These are phyloP conservation scores for Hermanozyma aechmeae DNA, from an alignment of 805 yeast species.

Conservation along the genomic window DNA sequence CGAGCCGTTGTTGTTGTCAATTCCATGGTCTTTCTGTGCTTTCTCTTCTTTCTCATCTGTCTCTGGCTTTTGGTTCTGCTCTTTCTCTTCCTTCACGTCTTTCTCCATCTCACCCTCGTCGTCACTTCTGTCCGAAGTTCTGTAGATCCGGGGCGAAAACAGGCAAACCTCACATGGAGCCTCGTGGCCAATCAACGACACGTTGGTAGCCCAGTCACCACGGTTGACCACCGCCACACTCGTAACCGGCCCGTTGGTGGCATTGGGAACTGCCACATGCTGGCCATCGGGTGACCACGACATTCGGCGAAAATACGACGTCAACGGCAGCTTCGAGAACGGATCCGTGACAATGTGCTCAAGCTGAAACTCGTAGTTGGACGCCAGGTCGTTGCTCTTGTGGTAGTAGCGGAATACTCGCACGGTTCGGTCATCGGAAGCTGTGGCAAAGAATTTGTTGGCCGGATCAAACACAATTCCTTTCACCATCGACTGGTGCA, in stretches of 20 bases:
- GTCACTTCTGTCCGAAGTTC: conserved; percentile 16
- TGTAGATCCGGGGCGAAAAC: conserved; percentile 63
- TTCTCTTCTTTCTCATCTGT: conserved; percentile 5
- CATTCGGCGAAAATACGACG: conserved; percentile 78
- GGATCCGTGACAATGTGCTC: conserved; percentile 82
- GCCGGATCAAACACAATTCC: conserved; percentile 98
- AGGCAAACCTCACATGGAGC: conserved; percentile 77
- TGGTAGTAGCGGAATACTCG: conserved; percentile 80
- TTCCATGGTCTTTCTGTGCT: conserved; percentile 10
- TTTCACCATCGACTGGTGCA: conserved; percentile 91
- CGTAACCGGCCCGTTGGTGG: conserved; percentile 74
- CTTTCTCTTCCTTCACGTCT: conserved; percentile 5
- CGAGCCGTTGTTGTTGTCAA: conserved; percentile 14
- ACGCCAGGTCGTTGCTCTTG: conserved; percentile 36
- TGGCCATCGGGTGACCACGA: conserved; percentile 94
- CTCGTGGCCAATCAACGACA: conserved; percentile 73
- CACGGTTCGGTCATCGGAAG: conserved; percentile 90
- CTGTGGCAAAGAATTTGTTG: conserved; percentile 92
- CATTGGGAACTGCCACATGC: conserved; percentile 78
- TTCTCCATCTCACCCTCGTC: too few relatives aligned
- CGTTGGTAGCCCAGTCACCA: conserved; percentile 72
- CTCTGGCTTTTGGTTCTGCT: conserved; percentile 8
- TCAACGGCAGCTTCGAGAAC: conserved; percentile 79
- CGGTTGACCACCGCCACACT: conserved; percentile 65
- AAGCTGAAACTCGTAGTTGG: conserved; percentile 71